A percentile compares a stretch with the other conserved stretches of the same genome.
Evolutionary conservation across 2,329 filamentous ascomycete species (phyloP).

Genomic region (Cercospora sesami): DNA sequence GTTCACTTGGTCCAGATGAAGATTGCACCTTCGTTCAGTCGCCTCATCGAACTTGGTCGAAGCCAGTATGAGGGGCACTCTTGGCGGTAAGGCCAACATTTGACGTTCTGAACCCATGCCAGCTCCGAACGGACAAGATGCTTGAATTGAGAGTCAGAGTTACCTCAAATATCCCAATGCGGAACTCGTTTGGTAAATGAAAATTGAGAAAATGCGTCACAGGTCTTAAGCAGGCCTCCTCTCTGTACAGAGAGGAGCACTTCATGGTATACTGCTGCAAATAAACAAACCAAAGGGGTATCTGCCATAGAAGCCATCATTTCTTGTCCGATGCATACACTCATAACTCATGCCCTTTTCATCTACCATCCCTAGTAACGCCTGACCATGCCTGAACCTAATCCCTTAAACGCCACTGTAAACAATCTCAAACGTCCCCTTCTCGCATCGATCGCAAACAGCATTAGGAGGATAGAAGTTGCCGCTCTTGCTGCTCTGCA

Average conservation of each 20-base stretch:
- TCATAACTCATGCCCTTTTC: neutral
- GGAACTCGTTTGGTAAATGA: neutral
- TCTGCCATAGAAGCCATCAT: conserved; percentile 7
- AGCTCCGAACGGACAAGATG: neutral
- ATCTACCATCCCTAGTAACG: neutral
- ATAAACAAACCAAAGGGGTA: conserved; percentile 4
- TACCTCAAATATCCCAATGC: neutral
- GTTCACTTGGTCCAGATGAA: no score
- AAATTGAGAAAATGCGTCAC: neutral
- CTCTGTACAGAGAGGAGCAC: neutral
- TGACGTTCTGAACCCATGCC: neutral
- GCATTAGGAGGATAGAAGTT: conserved; percentile 5
- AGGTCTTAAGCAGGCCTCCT: neutral
- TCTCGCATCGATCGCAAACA: conserved; percentile 19
- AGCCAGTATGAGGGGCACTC: neutral
- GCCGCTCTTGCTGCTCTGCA: conserved; percentile 11
- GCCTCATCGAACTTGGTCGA: neutral
- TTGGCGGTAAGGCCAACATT: neutral
- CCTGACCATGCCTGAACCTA: neutral
- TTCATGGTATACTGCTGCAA: neutral
- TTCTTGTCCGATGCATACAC: neutral
- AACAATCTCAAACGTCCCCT: conserved; percentile 21
- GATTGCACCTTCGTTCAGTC: neutral
- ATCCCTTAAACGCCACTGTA: conserved; percentile 20
- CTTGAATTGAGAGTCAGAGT: neutral